Evolutionary conservation across 1,139 yeast species (phyloP).

Genomic region (Meyerozyma athensensis): DNA sequence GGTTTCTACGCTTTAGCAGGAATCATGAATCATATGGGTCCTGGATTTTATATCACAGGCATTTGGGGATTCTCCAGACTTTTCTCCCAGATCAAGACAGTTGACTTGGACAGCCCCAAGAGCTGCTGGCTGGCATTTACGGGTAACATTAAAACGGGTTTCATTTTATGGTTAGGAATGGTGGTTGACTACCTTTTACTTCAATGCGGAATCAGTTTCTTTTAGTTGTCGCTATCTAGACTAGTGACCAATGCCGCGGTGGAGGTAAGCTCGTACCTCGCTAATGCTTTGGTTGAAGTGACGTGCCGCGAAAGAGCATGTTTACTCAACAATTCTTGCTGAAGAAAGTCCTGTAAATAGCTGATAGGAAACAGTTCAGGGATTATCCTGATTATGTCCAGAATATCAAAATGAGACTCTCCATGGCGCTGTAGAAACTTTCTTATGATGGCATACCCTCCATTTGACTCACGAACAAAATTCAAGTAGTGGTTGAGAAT

Average conservation of each 20-base stretch:
- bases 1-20: conserved; percentile 69
- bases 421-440: conserved; percentile 30
- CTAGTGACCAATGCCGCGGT: background rate
- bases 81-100: conserved; percentile 59
- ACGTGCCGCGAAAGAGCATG: background rate
- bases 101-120: conserved; percentile 71
- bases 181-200: conserved; percentile 63
- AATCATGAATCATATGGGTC: conserved; percentile 76
- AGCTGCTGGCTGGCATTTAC: conserved; percentile 81
- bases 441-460: conserved; percentile 19
- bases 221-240: conserved; percentile 16
- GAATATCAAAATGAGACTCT: background rate
- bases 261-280: background rate
- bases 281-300: conserved; percentile 9
- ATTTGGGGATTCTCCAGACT: conserved; percentile 66
- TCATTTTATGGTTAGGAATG: conserved; percentile 72
- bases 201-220: conserved; percentile 32
- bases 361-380: conserved; percentile 2
- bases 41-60: conserved; percentile 69
- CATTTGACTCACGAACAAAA: conserved; percentile 8
- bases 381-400: background rate
- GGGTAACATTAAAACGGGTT: conserved; percentile 77
- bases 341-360: conserved; percentile 15
- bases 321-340: conserved; percentile 4
- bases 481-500: conserved; percentile 22